phyloP scores from a whole-genome alignment of 441 rosid species.

The Bocquillonia castaneifolia region DNA sequence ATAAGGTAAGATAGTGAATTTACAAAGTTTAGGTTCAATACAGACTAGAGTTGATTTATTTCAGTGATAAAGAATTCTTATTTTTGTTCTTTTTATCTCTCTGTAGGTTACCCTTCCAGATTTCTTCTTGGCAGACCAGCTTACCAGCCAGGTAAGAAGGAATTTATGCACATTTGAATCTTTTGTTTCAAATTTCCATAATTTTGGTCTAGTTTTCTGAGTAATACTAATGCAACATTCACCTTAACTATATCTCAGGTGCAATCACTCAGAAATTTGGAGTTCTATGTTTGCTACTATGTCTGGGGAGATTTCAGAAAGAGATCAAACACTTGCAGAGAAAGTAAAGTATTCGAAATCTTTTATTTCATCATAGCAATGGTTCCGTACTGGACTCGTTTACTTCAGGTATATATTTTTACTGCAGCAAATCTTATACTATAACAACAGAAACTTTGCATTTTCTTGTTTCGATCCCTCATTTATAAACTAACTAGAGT shows the following conservation, averaged over 20 bases:
- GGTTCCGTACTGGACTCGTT: conserved; percentile 71
- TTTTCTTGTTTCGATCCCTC: neutral
- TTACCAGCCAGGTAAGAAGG: conserved; percentile 75
- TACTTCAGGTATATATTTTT: conserved; percentile 51
- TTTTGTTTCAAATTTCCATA: neutral
- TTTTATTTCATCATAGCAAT: conserved; percentile 53
- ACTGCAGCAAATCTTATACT: neutral
- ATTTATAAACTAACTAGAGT: neutral
- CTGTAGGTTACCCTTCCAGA: conserved; percentile 63
- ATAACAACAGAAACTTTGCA: neutral
- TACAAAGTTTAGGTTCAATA: neutral
- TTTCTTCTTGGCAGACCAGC: conserved; percentile 80
- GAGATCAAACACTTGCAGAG: conserved; percentile 46
- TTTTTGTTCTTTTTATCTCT: neutral
- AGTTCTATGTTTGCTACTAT: conserved; percentile 72
- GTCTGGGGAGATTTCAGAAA: conserved; percentile 67
- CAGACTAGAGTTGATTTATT: too few relatives aligned
- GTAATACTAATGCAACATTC: neutral
- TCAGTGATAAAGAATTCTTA: neutral
- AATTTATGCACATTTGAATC: neutral
- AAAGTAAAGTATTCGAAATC: conserved; percentile 39
- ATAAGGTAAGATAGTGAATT: conserved; percentile 48
- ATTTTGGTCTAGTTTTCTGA: neutral
- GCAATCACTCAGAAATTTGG: conserved; percentile 60
- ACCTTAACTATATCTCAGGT: conserved; percentile 37